A percentile compares a stretch with the other conserved stretches of the same genome.
Conservation (phyloP, 1,284 basidiomycete species). For the Kwoniella shivajii region DNA sequence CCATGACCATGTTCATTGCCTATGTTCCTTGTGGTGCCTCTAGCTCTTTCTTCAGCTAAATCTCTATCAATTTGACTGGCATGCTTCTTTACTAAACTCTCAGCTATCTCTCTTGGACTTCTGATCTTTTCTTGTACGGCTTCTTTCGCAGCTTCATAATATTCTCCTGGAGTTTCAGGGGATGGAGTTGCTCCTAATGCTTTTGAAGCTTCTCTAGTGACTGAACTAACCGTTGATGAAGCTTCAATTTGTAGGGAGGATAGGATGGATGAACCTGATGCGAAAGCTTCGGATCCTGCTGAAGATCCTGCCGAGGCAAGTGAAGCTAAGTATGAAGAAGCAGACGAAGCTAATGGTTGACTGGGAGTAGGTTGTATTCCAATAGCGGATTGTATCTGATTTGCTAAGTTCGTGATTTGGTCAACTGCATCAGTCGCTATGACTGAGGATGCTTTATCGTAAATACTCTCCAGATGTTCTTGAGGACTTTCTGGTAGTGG, state of each 20-base stretch:
- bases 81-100: slow-evolving; percentile 17
- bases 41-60: slow-evolving; percentile 12
- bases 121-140: slow-evolving; percentile 7
- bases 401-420: slow-evolving; percentile 18
- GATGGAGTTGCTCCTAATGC: slow-evolving; percentile 22
- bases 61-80: slow-evolving; percentile 17
- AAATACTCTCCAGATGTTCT: slow-evolving; percentile 23
- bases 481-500: slow-evolving; percentile 21
- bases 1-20: slow-evolving; percentile 13
- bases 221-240: slow-evolving; percentile 14
- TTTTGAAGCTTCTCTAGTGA: slow-evolving; percentile 19
- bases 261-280: slow-evolving; percentile 25
- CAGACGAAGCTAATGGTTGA: slow-evolving; percentile 21
- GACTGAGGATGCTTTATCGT: slow-evolving; percentile 29
- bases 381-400: slow-evolving; percentile 25
- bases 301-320: slow-evolving; percentile 20
- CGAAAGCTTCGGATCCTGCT: slow-evolving; percentile 20
- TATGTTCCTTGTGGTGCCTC: slow-evolving; percentile 12
- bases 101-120: slow-evolving; percentile 16
- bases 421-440: slow-evolving; percentile 22
- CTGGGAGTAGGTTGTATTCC: slow-evolving; percentile 22
- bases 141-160: slow-evolving; percentile 8
- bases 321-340: slow-evolving; percentile 24
- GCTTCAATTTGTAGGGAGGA: slow-evolving; percentile 23
- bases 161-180: slow-evolving; percentile 23